Evolutionary conservation across 768 basidiomycete genomes (phyloP).

Genomic region (Collybia sordida): DNA sequence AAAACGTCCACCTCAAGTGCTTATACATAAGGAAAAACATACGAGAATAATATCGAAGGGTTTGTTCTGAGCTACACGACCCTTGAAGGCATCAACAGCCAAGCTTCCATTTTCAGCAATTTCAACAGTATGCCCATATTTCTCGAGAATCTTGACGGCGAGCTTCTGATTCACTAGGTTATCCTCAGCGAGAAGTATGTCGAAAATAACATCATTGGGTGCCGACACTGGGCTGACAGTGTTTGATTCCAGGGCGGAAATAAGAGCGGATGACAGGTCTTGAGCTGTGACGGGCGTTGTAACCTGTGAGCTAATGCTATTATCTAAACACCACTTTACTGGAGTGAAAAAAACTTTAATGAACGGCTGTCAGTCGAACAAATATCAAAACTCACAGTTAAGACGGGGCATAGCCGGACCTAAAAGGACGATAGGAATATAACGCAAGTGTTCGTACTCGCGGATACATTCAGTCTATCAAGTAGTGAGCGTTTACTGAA

Average conservation of each 20-base stretch:
- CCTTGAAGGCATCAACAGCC: slow-evolving; percentile 90
- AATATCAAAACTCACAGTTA: slow-evolving; percentile 53
- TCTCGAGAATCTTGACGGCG: slow-evolving; percentile 95
- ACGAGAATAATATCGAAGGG: slow-evolving; percentile 94
- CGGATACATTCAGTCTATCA: slow-evolving; percentile 83
- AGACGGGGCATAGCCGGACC: slow-evolving; percentile 76
- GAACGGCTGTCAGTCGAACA: slow-evolving; percentile 4
- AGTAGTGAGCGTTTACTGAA: slow-evolving; percentile 2
- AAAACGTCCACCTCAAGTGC: neutral
- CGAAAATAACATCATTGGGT: slow-evolving; percentile 84
- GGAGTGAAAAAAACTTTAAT: slow-evolving; percentile 7
- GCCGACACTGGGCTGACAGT: slow-evolving; percentile 86
- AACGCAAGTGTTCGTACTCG: slow-evolving; percentile 91
- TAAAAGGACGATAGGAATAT: slow-evolving; percentile 93
- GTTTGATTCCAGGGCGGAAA: slow-evolving; percentile 93
- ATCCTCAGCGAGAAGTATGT: slow-evolving; percentile 95
- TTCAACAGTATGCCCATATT: slow-evolving; percentile 92
- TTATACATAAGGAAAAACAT: slow-evolving; percentile 25
- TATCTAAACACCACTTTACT: slow-evolving; percentile 97
- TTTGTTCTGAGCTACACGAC: slow-evolving; percentile 62
- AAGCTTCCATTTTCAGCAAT: slow-evolving; percentile 97
- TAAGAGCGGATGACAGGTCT: slow-evolving; percentile 88
- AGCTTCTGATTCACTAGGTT: slow-evolving; percentile 95
- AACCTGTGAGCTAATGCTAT: slow-evolving; percentile 93
- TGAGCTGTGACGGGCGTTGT: slow-evolving; percentile 87